These are phyloP conservation scores for Phaseolus coccineus DNA, from an alignment of 331 rosid species.

Conservation along the genomic window DNA sequence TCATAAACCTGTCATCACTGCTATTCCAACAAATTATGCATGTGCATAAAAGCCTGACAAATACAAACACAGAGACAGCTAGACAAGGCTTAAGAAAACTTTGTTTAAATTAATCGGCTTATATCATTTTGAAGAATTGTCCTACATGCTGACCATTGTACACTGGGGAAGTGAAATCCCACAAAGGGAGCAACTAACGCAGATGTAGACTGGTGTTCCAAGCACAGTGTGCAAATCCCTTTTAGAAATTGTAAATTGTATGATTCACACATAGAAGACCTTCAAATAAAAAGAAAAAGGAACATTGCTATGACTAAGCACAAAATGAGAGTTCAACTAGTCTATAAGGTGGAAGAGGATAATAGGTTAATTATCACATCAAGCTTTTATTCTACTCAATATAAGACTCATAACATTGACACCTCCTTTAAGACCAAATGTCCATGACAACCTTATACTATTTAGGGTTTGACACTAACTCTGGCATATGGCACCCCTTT, in stretches of 20 bases:
- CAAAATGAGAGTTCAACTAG: too few species aligned
- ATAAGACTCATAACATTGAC: too few species aligned
- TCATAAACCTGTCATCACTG: not conserved
- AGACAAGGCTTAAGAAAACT: not conserved
- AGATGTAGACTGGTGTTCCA: not conserved
- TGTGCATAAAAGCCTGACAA: not conserved
- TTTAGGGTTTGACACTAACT: too few species aligned
- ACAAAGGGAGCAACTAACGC: not conserved
- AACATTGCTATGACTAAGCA: not conserved
- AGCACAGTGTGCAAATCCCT: not conserved
- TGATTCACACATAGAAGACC: too few species aligned
- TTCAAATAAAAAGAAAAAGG: too few species aligned
- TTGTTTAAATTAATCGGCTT: not conserved
- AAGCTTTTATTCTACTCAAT: too few species aligned
- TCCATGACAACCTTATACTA: too few species aligned
- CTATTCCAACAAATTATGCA: not conserved
- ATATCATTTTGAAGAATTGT: not conserved
- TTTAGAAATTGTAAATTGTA: too few species aligned
- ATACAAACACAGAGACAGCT: not conserved
- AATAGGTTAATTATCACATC: too few species aligned
- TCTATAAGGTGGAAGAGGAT: too few species aligned
- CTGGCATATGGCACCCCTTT: too few species aligned
- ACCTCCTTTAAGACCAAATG: too few species aligned
- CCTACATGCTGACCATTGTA: constrained; percentile 5
- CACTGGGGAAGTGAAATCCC: constrained; percentile 2